Percentiles rank a stretch among this genome's conserved stretches.
Evolutionary conservation across 306 rosid species (phyloP).

Genomic region (Prunus padus): DNA sequence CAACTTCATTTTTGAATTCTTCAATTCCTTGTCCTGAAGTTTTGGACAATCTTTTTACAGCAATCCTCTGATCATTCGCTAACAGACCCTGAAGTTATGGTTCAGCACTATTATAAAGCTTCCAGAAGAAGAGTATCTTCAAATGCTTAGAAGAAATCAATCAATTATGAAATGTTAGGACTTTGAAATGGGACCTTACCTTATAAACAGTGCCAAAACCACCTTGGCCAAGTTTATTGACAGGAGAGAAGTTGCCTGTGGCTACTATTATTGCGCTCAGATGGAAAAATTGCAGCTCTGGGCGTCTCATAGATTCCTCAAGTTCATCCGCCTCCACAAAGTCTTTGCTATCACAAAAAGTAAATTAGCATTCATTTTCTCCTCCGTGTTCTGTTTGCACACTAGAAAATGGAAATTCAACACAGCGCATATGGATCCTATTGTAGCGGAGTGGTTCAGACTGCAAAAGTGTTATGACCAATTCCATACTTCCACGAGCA

Average conservation of each 20-base stretch:
- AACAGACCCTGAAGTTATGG: slow-evolving; percentile 16
- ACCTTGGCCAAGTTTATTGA: slow-evolving; percentile 25
- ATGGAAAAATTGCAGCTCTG: slow-evolving; percentile 10
- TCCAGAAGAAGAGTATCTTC: not conserved
- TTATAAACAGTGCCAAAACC: slow-evolving; percentile 24
- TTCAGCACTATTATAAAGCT: not conserved
- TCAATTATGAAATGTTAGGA: not conserved
- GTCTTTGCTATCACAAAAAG: not conserved
- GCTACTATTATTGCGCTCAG: slow-evolving; percentile 17
- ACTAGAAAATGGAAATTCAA: not conserved
- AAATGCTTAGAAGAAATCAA: not conserved
- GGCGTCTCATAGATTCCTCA: slow-evolving; percentile 1
- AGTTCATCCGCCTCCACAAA: not conserved
- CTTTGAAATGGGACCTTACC: not conserved
- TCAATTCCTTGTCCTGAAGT: slow-evolving; percentile 54
- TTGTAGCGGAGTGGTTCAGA: too few relatives aligned
- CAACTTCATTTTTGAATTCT: slow-evolving; percentile 59
- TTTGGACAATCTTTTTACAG: slow-evolving; percentile 52
- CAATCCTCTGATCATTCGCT: slow-evolving; percentile 12
- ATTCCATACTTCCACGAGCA: not conserved
- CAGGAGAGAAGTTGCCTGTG: slow-evolving; percentile 4
- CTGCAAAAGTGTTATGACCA: too few relatives aligned
- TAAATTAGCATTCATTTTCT: not conserved
- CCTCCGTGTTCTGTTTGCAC: not conserved
- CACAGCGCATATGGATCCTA: too few relatives aligned